Base-by-base conservation (phyloP, 2,329 filamentous ascomycete species). In the Colletotrichum tofieldiae region DNA sequence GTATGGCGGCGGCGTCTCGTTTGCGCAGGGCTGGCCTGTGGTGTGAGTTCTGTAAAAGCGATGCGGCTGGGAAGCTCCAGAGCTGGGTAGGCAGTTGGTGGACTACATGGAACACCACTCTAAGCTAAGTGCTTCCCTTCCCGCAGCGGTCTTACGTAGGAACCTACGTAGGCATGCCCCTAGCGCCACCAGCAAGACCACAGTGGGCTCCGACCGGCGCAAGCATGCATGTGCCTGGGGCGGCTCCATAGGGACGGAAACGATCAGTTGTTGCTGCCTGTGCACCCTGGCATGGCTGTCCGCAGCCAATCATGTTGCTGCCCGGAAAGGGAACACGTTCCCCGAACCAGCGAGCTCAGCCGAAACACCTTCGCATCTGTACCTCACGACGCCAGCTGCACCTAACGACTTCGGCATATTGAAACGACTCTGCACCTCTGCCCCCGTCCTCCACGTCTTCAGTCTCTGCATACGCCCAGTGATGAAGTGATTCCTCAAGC, bases 271-370 rank as follows among this genome's bases (percentile, higher is more conserved):
- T 37, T 41, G 64, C 51, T 59, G 51, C 51, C 64, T 58, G 56
- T 65, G 60, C 45, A 59, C 70, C 65, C 45, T 23, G 63, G 58
- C 43, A 71, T 60, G 39, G n/a, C 49, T 26, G 26, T 23, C 20
- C 29, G 51, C 61, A 70, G 49, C 49, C 60, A 52, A 74, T 60
- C 67, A 62, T 52, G 39, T 62, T 64, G 67, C 61, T 56, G 56
- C 67, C 41, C 32, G 29, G 45, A 55, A 66, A 73, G 56, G 69
- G 70, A 74, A 73, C 72, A 74, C 72, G 72, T 74, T 74, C 72
- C 41, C 64, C 64, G 39, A 55, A 73, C 43, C 56, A 55, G 39
- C 29, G 49, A 71, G 71, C 61, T 71, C 55, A 71, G 67, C 49
- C 71, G 67, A 71, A 71, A 73, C 71, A 73, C 60, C 29, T 47